phyloP scores from a whole-genome alignment of 1,284 basidiomycete genomes.

The Trichosporon asahii region DNA sequence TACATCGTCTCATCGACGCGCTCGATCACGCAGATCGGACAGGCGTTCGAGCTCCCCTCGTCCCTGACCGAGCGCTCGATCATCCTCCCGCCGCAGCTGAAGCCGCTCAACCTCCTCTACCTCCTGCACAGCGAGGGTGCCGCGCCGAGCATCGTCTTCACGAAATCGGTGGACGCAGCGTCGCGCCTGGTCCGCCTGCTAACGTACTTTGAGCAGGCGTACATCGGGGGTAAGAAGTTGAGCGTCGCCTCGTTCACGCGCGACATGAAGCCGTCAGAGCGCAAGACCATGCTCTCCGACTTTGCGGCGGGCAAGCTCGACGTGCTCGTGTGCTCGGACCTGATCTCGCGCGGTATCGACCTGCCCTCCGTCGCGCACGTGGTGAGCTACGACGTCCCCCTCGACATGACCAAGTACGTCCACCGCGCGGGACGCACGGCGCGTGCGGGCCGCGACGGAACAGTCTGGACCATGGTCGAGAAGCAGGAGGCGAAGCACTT shows the following conservation, averaged over 20 bases:
- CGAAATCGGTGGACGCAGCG: constrained; percentile 91
- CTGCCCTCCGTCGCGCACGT: constrained; percentile 87
- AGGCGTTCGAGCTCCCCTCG: constrained; percentile 76
- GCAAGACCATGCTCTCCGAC: constrained; percentile 70
- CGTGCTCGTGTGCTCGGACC: constrained; percentile 92
- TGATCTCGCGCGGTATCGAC: constrained; percentile 96
- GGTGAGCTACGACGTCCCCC: constrained; percentile 87
- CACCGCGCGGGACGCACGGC: constrained; percentile 94
- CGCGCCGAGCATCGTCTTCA: constrained; percentile 76
- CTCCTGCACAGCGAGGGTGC: constrained; percentile 60
- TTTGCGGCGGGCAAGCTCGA: constrained; percentile 80
- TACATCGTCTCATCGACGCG: constrained; percentile 67
- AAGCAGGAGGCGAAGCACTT: constrained; percentile 93
- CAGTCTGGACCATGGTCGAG: constrained; percentile 92
- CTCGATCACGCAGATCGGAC: constrained; percentile 49
- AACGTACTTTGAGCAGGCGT: constrained; percentile 70
- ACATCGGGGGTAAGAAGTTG: constrained; percentile 47
- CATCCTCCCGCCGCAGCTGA: constrained; percentile 71
- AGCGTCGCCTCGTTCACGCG: constrained; percentile 75
- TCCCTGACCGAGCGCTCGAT: constrained; percentile 80
- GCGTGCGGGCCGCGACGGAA: constrained; percentile 77
- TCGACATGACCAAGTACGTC: constrained; percentile 97
- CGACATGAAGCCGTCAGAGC: constrained; percentile 71
- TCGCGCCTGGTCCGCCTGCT: constrained; percentile 76
- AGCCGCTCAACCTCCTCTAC: constrained; percentile 86